Evolutionary conservation across 768 basidiomycete genomes (phyloP).

Genomic region (Boletus rufocinnamomeus): DNA sequence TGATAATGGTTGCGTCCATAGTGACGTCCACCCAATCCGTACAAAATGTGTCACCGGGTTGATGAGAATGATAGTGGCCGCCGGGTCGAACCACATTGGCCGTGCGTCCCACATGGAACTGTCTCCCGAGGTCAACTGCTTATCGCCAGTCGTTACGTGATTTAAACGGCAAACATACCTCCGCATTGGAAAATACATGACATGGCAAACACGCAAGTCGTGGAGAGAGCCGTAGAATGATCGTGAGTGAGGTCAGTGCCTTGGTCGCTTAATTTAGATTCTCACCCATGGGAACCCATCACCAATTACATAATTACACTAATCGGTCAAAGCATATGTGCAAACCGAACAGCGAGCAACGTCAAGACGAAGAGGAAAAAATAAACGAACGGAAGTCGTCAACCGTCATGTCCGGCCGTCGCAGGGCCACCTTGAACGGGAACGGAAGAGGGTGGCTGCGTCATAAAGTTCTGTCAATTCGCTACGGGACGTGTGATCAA

Average conservation of each 20-base stretch:
- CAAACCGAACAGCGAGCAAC: neutral
- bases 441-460: conserved; percentile 21
- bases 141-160: neutral
- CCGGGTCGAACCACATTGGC: neutral
- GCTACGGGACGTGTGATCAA: too few species aligned
- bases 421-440: conserved; percentile 15
- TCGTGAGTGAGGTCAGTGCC: neutral
- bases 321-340: neutral
- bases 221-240: neutral
- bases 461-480: conserved; percentile 1
- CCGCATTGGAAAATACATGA: neutral
- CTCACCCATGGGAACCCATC: neutral
- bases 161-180: neutral
- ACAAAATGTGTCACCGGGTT: neutral
- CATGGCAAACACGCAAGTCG: neutral
- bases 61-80: neutral
- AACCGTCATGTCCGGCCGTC: neutral
- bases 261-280: neutral
- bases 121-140: neutral
- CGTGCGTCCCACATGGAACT: neutral
- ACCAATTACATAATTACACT: neutral
- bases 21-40: neutral
- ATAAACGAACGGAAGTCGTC: conserved; percentile 9
- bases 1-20: neutral
- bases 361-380: conserved; percentile 1